These are phyloP conservation scores for Chytridium lagenaria DNA, from an alignment of 371 early-diverging fungal genomes.

Conservation along the genomic window DNA sequence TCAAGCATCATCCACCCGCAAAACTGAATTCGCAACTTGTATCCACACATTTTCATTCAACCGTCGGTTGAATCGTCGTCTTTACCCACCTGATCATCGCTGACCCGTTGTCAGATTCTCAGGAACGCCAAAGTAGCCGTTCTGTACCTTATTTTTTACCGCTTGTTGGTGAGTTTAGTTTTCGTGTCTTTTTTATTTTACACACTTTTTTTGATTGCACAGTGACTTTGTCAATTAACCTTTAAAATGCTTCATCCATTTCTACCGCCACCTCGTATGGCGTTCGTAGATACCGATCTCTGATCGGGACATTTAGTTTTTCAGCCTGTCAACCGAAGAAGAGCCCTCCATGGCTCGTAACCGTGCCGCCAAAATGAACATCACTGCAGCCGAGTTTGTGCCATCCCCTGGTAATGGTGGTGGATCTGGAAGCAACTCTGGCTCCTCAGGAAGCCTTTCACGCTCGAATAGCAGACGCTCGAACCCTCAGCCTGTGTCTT, in stretches of 20 bases:
- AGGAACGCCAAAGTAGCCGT: too few species aligned
- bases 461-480: not conserved
- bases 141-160: too few species aligned
- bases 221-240: not conserved
- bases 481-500: not conserved
- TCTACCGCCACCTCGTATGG: not conserved
- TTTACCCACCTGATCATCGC: conserved; percentile 2
- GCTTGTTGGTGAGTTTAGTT: too few species aligned
- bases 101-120: not conserved
- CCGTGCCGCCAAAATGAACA: conserved; percentile 25
- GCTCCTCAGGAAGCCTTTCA: not conserved
- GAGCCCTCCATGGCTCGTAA: not conserved
- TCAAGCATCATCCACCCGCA: too few species aligned
- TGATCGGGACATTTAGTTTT: not conserved
- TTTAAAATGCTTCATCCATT: not conserved
- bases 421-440: not conserved
- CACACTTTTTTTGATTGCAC: not conserved
- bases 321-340: not conserved
- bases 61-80: not conserved
- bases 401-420: conserved; percentile 1
- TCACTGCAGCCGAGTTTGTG: conserved; percentile 27
- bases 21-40: too few species aligned
- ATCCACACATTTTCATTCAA: too few species aligned
- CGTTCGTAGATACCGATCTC: not conserved
- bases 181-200: too few species aligned